Evolutionary conservation across 805 yeast species (phyloP), one percentile per base, ranked within the genome.

Genomic region (Sugiyamaella americana): DNA sequence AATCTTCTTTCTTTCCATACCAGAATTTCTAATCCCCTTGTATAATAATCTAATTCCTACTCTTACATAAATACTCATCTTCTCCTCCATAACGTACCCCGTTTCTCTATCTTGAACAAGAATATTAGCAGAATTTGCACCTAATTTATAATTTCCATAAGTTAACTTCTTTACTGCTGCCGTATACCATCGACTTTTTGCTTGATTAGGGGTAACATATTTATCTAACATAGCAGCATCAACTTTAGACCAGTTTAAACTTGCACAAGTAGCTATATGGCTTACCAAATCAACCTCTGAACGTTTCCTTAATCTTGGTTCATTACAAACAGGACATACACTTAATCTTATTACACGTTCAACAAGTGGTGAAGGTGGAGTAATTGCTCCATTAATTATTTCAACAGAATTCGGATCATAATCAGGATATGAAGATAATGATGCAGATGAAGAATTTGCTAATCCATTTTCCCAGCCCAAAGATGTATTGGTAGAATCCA

Each of bases 41-140:
- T 91, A 91, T 2, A 91, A 68, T 38, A 91, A 65, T 38, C 96
- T 65, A 44, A 91, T 91, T 0, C 98, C 98, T 32, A 93, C 61
- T 41, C 96, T 72, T 8, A 93, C 93, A 57, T 86, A 86, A 1
- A 85, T 78, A 48, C 89, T 82, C 85, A 93, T 91, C 58, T 87
- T 87, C 58, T 91, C 98, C 61, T 91, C 98, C 59, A 84, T 65
- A n/a, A 91, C 79, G 40, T 86, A 75, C 0, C 98, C 98, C 0
- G 96, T 82, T 16, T 75, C 71, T 51, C 98, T 72, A 62, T 93
- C 97, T 63, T 93, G 98, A 2, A 91, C 97, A 42, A 93, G 69
- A 24, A 93, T 91, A 59, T 91, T 91, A 6, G 97, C 98, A 41
- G 94, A 87, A 60, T 91, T 87, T 20, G 82, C 80, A 2, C 97